Evolutionary conservation across 495 filamentous ascomycete species (phyloP).

Genomic region (Aspergillus asperescens): DNA sequence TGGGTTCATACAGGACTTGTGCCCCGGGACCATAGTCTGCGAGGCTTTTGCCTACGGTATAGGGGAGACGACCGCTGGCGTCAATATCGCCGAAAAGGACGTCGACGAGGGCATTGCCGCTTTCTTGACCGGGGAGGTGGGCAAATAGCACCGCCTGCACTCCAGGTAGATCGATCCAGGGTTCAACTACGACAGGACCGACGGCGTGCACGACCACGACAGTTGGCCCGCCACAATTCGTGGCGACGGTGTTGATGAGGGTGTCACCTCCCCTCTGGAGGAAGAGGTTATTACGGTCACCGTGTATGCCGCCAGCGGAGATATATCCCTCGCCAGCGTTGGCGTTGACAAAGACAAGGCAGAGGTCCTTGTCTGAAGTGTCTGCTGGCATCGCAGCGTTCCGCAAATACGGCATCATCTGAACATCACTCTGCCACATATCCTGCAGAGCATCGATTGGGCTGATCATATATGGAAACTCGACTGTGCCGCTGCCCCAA

Average conservation of each 20-base stretch:
- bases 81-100: constrained; percentile 81
- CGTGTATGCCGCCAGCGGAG: constrained; percentile 55
- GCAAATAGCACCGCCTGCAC: constrained; percentile 81
- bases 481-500: constrained; percentile 87
- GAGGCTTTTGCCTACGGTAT: constrained; percentile 77
- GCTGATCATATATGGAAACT: constrained; percentile 75
- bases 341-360: constrained; percentile 58
- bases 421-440: constrained; percentile 55
- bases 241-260: constrained; percentile 65
- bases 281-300: constrained; percentile 78
- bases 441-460: constrained; percentile 61
- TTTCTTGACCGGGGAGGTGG: constrained; percentile 86
- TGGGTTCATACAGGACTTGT: constrained; percentile 68
- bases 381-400: constrained; percentile 48
- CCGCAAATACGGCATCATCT: constrained; percentile 54
- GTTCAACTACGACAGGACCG: constrained; percentile 78
- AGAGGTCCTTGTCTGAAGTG: constrained; percentile 54
- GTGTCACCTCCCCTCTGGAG: constrained; percentile 73
- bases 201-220: constrained; percentile 89
- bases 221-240: constrained; percentile 65
- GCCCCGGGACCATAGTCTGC: constrained; percentile 79
- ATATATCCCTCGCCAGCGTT: constrained; percentile 64
- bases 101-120: constrained; percentile 77
- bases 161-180: constrained; percentile 73
- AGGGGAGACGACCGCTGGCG: constrained; percentile 82